phyloP scores from a whole-genome alignment of 2,329 filamentous ascomycete genomes.

The Thermothelomyces thermophilus region DNA sequence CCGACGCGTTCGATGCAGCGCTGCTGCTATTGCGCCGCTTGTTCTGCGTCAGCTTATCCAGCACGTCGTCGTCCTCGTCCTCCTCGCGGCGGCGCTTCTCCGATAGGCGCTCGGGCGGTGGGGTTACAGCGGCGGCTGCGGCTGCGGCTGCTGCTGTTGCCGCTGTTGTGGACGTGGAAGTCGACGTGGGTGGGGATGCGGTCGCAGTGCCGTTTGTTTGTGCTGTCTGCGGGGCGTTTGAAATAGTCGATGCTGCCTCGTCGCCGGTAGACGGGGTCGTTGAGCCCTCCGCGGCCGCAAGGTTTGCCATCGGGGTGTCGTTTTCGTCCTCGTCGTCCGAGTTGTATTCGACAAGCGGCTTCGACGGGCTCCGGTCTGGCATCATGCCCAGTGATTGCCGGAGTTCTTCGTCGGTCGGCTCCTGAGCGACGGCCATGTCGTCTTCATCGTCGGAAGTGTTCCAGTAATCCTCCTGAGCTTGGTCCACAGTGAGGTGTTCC shows the following conservation, averaged over 20 bases:
- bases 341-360: constrained; percentile 82
- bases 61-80: constrained; percentile 86
- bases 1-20: constrained; percentile 34
- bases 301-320: constrained; percentile 33
- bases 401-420: constrained; percentile 29
- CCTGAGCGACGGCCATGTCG: constrained; percentile 35
- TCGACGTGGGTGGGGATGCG: background rate
- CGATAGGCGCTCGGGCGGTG: constrained; percentile 70
- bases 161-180: background rate
- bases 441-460: constrained; percentile 84
- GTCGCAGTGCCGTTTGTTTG: constrained; percentile 22
- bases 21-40: constrained; percentile 57
- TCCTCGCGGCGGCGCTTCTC: constrained; percentile 90
- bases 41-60: constrained; percentile 70
- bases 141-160: constrained; percentile 1
- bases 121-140: constrained; percentile 35
- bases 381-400: background rate
- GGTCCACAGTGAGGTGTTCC: constrained; percentile 67
- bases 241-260: background rate
- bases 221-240: background rate
- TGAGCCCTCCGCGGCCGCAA: background rate
- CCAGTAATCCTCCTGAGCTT: constrained; percentile 89
- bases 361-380: constrained; percentile 35
- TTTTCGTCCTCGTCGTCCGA: constrained; percentile 74
- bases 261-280: constrained; percentile 1